A percentile compares a stretch with the other conserved stretches of the same genome.
phyloP scores from a whole-genome alignment of 1,284 basidiomycete species.

The Paramarasmius palmivorus region DNA sequence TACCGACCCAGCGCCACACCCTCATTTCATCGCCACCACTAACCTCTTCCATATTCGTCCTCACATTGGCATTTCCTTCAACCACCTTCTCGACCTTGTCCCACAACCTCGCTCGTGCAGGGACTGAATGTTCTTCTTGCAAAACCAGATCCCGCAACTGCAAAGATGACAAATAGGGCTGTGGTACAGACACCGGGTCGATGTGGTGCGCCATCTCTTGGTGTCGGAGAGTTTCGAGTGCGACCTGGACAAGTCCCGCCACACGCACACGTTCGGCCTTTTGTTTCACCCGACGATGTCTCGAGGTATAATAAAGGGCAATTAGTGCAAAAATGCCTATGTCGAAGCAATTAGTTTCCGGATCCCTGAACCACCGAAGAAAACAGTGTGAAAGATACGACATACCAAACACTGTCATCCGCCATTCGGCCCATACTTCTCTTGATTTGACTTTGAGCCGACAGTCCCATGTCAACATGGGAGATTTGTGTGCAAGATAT shows the following conservation, averaged over 20 bases:
- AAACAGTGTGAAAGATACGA: conserved; percentile 14
- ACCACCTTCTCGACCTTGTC: conserved; percentile 83
- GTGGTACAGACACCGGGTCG: conserved; percentile 78
- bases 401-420: conserved; percentile 63
- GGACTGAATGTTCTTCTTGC: conserved; percentile 77
- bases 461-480: conserved; percentile 74
- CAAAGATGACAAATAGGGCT: conserved; percentile 83
- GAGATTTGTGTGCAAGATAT: conserved; percentile 77
- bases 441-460: conserved; percentile 67
- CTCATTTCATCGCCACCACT: conserved; percentile 85
- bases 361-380: neutral
- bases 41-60: conserved; percentile 86
- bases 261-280: conserved; percentile 71
- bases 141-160: conserved; percentile 92
- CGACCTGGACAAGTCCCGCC: conserved; percentile 76
- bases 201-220: conserved; percentile 85
- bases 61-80: conserved; percentile 94
- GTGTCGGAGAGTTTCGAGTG: conserved; percentile 80
- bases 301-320: conserved; percentile 34
- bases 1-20: conserved; percentile 84
- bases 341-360: neutral
- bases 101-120: conserved; percentile 78
- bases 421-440: conserved; percentile 72
- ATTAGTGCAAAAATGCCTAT: conserved; percentile 35
- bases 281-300: conserved; percentile 49